These are phyloP conservation scores for Colletotrichum sp. DNA, from an alignment of 2,329 filamentous ascomycete genomes.

Conservation along the genomic window DNA sequence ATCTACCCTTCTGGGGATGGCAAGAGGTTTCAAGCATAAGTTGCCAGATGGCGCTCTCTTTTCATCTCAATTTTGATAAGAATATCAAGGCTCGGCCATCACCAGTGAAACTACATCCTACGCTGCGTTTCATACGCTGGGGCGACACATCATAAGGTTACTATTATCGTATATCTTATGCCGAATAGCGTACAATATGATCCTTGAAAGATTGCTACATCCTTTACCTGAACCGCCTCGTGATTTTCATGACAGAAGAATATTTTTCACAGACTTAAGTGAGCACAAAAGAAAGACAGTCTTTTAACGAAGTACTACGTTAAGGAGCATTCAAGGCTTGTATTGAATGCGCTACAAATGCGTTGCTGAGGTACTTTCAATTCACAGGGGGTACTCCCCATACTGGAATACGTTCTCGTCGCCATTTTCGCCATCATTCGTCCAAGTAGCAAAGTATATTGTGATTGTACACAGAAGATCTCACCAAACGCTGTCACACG, in stretches of 20 bases:
- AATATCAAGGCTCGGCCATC: neutral
- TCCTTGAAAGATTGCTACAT: neutral
- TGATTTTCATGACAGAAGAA: neutral
- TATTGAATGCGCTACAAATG: neutral
- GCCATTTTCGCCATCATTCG: neutral
- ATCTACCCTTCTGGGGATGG: neutral
- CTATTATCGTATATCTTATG: neutral
- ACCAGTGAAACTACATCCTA: neutral
- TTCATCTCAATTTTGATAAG: neutral
- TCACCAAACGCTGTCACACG: fast-evolving
- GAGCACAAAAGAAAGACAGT: neutral
- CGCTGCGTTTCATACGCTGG: neutral
- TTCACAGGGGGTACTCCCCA: neutral
- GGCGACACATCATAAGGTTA: neutral
- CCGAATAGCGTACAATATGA: neutral
- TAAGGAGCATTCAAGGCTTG: neutral
- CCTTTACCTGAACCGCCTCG: neutral
- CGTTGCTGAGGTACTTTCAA: neutral
- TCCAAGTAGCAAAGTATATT: neutral
- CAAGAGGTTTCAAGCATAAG: neutral
- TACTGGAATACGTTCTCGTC: neutral
- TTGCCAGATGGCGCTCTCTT: neutral
- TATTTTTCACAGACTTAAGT: neutral
- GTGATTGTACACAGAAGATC: neutral
- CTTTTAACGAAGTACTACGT: neutral